Base-by-base conservation (phyloP, 1,284 basidiomycete species). In the Sanghuangporus weigelae region DNA sequence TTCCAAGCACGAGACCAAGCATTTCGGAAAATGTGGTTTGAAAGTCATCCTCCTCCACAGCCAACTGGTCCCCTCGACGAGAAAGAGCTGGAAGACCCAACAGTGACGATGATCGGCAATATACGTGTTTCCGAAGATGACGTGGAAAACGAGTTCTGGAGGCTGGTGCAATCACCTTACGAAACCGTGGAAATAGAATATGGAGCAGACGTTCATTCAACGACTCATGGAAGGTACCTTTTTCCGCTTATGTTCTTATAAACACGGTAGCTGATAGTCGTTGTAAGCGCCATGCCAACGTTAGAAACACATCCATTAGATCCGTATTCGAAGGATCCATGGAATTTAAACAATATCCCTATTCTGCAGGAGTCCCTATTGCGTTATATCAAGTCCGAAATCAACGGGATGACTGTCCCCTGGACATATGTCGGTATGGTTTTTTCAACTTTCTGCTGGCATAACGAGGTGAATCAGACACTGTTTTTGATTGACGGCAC, bases 391-490 rank as follows among this genome's bases (percentile, higher is more conserved):
- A 97, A 98, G 77, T 96, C 94, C 5, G 96, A 99, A 75, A 98
- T 99, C 64, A 98, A 95, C 61, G 97, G 97, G 19, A 99, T 99
- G 97, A 99, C 97, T 0, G 95, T 98, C 3, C 97, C 97, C 7
- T 99, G 97, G 97, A 97, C 96, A 61, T 99, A 99, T 75, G 95
- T 99, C 64, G 97, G 97, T 57, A 99, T 99, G 96, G 84, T 96
- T 53, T 98, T 99, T 75, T 98, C 96, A 10, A 96, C 97, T 1
- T 99, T 99, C 76, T 98, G 96, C 75, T 99, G 97, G 97, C 97
- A 99, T 77, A 99, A 99, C 74, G 97, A 99, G 84, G 90, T 90
- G 71, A 60, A 79, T 71, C 59, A 49, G 5, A 7, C 12, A 48
- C 19, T 16, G 19, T 19, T 55, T 23, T 31, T 14, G 50, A 42